A percentile compares a stretch with the other conserved stretches of the same genome.
These are phyloP conservation scores for Rhododendron molle DNA, from an alignment of 148 eudicot genomes.

Conservation along the genomic window DNA sequence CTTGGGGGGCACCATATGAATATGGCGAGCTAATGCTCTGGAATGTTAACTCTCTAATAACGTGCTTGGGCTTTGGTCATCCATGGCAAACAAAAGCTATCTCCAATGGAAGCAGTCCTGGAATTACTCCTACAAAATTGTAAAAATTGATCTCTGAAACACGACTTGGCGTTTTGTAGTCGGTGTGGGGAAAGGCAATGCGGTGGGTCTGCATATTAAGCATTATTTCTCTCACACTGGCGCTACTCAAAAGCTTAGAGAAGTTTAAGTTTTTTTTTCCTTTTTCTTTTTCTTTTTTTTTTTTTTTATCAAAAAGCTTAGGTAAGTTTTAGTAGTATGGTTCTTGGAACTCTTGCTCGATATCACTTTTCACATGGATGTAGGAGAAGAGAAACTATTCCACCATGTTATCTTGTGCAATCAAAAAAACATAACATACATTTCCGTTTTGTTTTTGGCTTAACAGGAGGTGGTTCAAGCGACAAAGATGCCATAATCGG, in stretches of 20 bases:
- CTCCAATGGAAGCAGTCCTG: not conserved
- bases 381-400: not conserved
- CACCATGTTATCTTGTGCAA: not conserved
- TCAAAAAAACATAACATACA: not conserved
- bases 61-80: not conserved
- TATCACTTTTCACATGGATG: not conserved
- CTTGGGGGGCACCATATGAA: not conserved
- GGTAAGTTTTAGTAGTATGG: not conserved
- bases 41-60: not conserved
- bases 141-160: not conserved
- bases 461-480: conserved; percentile 25
- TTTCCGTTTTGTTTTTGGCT: not conserved
- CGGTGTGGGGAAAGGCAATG: too few species aligned
- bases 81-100: not conserved
- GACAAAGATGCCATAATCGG: conserved; percentile 28
- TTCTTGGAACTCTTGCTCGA: not conserved
- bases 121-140: too few species aligned
- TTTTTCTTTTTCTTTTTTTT: too few species aligned
- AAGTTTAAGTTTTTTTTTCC: too few species aligned
- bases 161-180: not conserved
- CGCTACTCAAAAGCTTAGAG: not conserved
- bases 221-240: not conserved
- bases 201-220: too few species aligned
- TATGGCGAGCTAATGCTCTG: not conserved
- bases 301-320: too few species aligned